Evolutionary conservation across 768 basidiomycete genomes (phyloP).

Genomic region (Russula sp.): DNA sequence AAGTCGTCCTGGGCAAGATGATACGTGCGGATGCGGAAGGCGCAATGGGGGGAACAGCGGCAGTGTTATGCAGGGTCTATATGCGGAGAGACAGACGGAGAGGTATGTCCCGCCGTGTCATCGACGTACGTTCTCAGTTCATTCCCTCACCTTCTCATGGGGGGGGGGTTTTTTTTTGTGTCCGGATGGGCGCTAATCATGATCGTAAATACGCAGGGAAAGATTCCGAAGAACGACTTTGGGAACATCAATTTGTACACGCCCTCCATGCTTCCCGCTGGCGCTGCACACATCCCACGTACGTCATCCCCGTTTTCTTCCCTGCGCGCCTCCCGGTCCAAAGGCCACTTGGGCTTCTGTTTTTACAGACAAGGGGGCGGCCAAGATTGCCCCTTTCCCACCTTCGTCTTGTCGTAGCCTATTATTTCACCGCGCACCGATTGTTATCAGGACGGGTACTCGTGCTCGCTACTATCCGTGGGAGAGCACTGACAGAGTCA

Average conservation of each 20-base stretch:
- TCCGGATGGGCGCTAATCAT: neutral
- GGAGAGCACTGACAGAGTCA: too few species aligned
- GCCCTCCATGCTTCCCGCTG: constrained; percentile 87
- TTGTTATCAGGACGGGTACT: too few species aligned
- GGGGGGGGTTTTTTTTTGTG: too few species aligned
- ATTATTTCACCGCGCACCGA: too few species aligned
- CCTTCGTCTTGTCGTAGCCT: too few species aligned
- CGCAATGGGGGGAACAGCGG: constrained; percentile 17
- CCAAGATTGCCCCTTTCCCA: constrained; percentile 93
- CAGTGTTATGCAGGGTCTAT: constrained; percentile 72
- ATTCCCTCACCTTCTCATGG: constrained; percentile 7
- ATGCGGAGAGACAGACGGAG: constrained; percentile 79
- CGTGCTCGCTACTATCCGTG: too few species aligned
- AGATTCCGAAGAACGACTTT: constrained; percentile 90
- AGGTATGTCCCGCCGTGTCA: constrained; percentile 62
- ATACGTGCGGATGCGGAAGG: constrained; percentile 39
- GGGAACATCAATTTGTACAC: constrained; percentile 97
- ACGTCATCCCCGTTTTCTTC: constrained; percentile 28
- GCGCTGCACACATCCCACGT: constrained; percentile 90
- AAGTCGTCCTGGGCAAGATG: too few species aligned
- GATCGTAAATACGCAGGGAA: constrained; percentile 51
- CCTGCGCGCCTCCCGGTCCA: neutral
- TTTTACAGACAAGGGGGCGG: constrained; percentile 55
- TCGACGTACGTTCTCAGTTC: constrained; percentile 40
- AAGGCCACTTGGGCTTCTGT: neutral